A percentile compares a stretch with the other conserved stretches of the same genome.
phyloP scores from a whole-genome alignment of 1,284 basidiomycete species.

The Apiotrichum veenhuisii region DNA sequence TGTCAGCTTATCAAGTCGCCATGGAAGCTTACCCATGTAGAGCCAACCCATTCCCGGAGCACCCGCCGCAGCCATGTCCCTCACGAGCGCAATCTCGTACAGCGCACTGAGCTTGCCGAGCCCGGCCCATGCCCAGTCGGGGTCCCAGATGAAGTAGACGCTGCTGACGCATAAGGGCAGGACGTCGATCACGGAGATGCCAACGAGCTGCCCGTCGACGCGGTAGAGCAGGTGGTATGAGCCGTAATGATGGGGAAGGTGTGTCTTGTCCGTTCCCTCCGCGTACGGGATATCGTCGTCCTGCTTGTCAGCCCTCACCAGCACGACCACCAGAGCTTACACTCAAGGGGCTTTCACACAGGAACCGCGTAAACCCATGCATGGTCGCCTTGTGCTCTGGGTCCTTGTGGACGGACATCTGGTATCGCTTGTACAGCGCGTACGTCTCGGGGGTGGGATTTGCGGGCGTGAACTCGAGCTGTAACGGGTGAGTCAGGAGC shows the following conservation, averaged over 20 bases:
- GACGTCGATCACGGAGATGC: conserved; percentile 86
- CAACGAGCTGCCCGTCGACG: conserved; percentile 75
- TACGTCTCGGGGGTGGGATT: conserved; percentile 76
- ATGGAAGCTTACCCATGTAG: conserved; percentile 70
- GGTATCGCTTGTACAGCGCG: conserved; percentile 69
- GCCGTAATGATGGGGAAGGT: conserved; percentile 71
- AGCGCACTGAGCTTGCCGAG: conserved; percentile 88
- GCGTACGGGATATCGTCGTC: conserved; percentile 15
- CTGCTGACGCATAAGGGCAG: conserved; percentile 85
- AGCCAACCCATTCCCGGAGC: conserved; percentile 60
- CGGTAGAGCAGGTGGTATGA: conserved; percentile 82
- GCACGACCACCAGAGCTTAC: conserved; percentile 52
- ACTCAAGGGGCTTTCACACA: conserved; percentile 71
- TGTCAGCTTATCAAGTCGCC: background rate
- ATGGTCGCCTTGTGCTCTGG: conserved; percentile 53
- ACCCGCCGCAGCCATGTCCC: conserved; percentile 71
- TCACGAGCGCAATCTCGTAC: conserved; percentile 67
- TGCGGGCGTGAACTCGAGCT: conserved; percentile 65
- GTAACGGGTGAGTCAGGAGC: background rate
- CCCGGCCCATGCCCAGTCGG: conserved; percentile 60
- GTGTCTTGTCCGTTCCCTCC: conserved; percentile 32
- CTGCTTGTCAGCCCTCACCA: background rate
- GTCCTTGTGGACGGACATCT: conserved; percentile 72
- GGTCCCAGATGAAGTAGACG: conserved; percentile 94
- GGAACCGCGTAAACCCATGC: conserved; percentile 64